phyloP scores from a whole-genome alignment of 2,329 filamentous ascomycete genomes.

The Microdochium paspali region DNA sequence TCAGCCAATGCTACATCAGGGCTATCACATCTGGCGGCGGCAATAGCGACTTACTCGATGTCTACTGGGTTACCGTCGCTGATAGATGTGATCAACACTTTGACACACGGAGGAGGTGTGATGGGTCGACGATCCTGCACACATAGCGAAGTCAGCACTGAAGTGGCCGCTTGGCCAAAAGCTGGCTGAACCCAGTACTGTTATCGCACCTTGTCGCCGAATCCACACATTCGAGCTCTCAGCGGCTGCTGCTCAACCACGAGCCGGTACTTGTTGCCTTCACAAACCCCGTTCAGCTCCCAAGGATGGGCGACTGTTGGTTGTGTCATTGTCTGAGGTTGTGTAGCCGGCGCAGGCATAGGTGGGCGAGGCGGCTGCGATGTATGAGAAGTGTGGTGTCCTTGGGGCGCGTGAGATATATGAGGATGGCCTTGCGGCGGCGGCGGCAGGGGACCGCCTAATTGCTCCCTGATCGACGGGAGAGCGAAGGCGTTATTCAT shows the following conservation, averaged over 20 bases:
- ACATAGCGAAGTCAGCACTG: neutral
- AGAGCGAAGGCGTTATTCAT: too few relatives aligned
- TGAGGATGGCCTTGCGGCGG: neutral
- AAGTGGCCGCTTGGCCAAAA: neutral
- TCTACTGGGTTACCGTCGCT: conserved; percentile 34
- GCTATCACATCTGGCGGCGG: neutral
- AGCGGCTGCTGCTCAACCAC: conserved; percentile 84
- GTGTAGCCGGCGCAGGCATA: too few relatives aligned
- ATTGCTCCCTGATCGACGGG: neutral
- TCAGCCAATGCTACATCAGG: conserved; percentile 2
- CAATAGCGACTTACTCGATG: conserved; percentile 36
- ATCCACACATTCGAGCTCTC: conserved; percentile 95
- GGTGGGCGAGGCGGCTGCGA: too few relatives aligned
- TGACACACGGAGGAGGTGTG: conserved; percentile 87
- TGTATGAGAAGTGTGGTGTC: too few relatives aligned
- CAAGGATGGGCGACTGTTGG: neutral
- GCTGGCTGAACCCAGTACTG: neutral
- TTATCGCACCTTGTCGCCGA: conserved; percentile 78
- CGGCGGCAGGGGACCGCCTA: neutral
- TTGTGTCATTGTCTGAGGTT: too few relatives aligned
- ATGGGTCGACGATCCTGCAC: conserved; percentile 83
- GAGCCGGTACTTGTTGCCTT: conserved; percentile 36
- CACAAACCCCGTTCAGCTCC: neutral
- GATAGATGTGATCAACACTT: conserved; percentile 68
- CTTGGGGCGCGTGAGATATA: neutral